These are phyloP conservation scores for Stevia rebaudiana DNA, from an alignment of 140 eudicot genomes.

Conservation along the genomic window DNA sequence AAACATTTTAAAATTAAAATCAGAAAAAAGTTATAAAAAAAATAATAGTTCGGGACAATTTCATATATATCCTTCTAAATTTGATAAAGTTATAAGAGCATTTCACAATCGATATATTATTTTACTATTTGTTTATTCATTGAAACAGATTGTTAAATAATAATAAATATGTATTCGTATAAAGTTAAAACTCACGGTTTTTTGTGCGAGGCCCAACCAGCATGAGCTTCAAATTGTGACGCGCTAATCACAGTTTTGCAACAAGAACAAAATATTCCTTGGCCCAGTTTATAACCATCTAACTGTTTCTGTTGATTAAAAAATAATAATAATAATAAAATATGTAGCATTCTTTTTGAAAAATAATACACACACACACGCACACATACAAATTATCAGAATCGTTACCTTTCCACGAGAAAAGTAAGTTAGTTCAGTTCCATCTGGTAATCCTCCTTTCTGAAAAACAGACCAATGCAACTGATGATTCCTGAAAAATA, in stretches of 20 bases:
- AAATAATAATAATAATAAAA: background rate
- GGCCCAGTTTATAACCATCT: constrained; percentile 64
- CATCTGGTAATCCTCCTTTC: constrained; percentile 82
- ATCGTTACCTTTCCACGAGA: constrained; percentile 65
- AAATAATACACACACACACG: background rate
- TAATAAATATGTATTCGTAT: background rate
- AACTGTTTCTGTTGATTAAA: constrained; percentile 53
- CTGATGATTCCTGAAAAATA: constrained; percentile 48
- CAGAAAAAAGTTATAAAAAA: background rate
- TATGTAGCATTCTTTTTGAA: background rate
- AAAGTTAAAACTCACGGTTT: constrained; percentile 50
- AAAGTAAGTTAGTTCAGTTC: constrained; percentile 74
- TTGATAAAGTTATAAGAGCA: background rate
- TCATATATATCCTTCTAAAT: background rate
- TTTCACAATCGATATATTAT: background rate
- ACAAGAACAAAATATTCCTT: constrained; percentile 72
- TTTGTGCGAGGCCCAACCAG: constrained; percentile 70
- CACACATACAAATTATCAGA: background rate
- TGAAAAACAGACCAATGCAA: constrained; percentile 77
- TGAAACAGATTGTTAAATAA: background rate
- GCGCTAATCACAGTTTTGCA: constrained; percentile 68
- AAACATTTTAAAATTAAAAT: background rate
- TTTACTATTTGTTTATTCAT: background rate
- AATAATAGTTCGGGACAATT: background rate
- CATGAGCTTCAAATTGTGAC: constrained; percentile 78